Evolutionary conservation across 1,284 basidiomycete genomes (phyloP), one percentile per base, ranked within the genome.

Genomic region (Ganoderma boninense): DNA sequence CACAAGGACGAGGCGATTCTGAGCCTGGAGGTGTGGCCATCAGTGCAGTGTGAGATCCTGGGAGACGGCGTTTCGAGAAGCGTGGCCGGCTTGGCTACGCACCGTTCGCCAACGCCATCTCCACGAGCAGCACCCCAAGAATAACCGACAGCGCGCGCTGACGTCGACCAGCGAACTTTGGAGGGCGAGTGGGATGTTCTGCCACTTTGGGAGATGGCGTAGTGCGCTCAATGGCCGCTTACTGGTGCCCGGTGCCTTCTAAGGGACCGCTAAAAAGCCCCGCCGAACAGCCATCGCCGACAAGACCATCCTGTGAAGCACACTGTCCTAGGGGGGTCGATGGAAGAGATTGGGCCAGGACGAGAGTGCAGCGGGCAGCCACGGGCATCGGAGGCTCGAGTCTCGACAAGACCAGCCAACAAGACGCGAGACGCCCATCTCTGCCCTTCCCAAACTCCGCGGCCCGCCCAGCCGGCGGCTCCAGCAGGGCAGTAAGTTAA

Each of bases 1-100:
- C 57, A 60, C 57, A 60, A 60, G 57, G 57, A 60, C 35, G 23
- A 60, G 57, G 54, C 54, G 29, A 35, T 32, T 57, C 29, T 16
- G 49, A 52, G 49, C 20, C n/a, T 49, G 49, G 49, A 52, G 49
- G 49, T 52, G 49, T 52, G 49, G 23, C 49, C 23, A 52, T 52
- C 49, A 52, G 49, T 14, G 10, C 11, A 23, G 49, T 52, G 49
- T 52, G 49, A 52, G 49, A 52, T 52, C 49, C 49, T 26, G 49
- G 23, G 49, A 52, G 23, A 13, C 32, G 54, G 54, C 26, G 29
- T 29, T 57, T 57, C 54, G 54, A 57, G 54, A 57, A 57, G 54
- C 54, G 16, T 26, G 10, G 14, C 29, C 18, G 54, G 54, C 26
- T 26, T 52, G 49, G 32, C 54, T 38, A 38, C 38, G 3, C 54